Percentiles rank a stretch among this genome's conserved stretches.
These are phyloP conservation scores for Alliaria petiolata DNA, from an alignment of 345 rosid genomes.

Conservation along the genomic window DNA sequence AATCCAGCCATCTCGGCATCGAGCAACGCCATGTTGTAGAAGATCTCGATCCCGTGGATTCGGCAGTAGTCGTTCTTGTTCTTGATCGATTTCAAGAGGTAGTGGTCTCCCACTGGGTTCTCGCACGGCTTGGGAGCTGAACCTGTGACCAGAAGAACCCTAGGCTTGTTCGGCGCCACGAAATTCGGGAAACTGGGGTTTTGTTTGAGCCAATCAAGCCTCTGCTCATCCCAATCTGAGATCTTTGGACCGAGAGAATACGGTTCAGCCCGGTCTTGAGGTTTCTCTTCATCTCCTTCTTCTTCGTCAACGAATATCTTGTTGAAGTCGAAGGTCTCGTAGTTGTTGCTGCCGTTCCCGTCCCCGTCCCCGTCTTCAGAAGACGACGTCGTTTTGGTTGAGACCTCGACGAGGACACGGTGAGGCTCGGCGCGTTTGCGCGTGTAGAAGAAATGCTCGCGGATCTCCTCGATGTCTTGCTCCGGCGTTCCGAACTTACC, in stretches of 20 bases:
- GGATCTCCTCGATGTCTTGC: slow-evolving; percentile 69
- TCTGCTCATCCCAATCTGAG: slow-evolving; percentile 63
- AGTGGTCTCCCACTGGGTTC: slow-evolving; percentile 77
- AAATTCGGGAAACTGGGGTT: slow-evolving; percentile 57
- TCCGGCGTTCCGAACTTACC: slow-evolving; percentile 88
- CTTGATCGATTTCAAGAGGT: slow-evolving; percentile 62
- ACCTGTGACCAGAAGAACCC: slow-evolving; percentile 71
- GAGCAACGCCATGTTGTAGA: slow-evolving; percentile 62
- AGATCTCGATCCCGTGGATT: slow-evolving; percentile 67
- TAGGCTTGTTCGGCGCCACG: slow-evolving; percentile 47
- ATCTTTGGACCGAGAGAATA: slow-evolving; percentile 58
- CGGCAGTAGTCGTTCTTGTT: slow-evolving; percentile 80
- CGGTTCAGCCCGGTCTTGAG: slow-evolving; percentile 39
- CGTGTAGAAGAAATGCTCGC: slow-evolving; percentile 54
- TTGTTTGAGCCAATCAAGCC: slow-evolving; percentile 47
- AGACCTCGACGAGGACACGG: slow-evolving; percentile 70
- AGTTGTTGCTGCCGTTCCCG: slow-evolving; percentile 38
- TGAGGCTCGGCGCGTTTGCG: slow-evolving; percentile 58
- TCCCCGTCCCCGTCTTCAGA: slow-evolving; percentile 1
- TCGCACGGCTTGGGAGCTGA: slow-evolving; percentile 75
- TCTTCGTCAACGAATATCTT: slow-evolving; percentile 46
- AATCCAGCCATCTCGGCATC: slow-evolving; percentile 80
- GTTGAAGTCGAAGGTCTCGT: slow-evolving; percentile 45
- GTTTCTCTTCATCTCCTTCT: slow-evolving; percentile 44
- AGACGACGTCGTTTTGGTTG: slow-evolving; percentile 37